Evolutionary conservation across 2,329 filamentous ascomycete species (phyloP).

Genomic region (Rhynchosporium secalis): DNA sequence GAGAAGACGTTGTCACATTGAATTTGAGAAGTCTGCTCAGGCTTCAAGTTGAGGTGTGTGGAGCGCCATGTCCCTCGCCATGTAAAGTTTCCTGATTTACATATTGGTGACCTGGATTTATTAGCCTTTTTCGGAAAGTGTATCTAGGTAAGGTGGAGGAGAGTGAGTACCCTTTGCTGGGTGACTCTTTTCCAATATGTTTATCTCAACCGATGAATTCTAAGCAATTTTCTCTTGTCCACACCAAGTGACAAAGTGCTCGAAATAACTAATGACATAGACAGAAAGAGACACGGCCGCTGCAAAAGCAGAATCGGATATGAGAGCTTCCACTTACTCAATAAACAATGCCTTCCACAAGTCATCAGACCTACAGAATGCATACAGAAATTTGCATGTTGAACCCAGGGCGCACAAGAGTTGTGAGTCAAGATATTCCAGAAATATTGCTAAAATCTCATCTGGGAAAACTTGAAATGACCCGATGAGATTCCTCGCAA

Average conservation of each 20-base stretch:
- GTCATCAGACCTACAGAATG: slow-evolving; percentile 81
- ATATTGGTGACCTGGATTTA: slow-evolving; percentile 32
- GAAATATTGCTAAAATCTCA: slow-evolving; percentile 71
- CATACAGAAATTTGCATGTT: slow-evolving; percentile 84
- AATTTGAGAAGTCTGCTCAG: slow-evolving; percentile 54
- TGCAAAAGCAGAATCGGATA: neutral
- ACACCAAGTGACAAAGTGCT: neutral
- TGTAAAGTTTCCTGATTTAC: slow-evolving; percentile 37
- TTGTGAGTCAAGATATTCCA: slow-evolving; percentile 71
- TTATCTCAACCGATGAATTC: neutral
- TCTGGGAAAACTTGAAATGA: slow-evolving; percentile 71
- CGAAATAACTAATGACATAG: neutral
- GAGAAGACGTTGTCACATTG: slow-evolving; percentile 82
- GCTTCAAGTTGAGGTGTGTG: slow-evolving; percentile 65
- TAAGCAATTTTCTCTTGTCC: neutral
- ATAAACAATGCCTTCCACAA: slow-evolving; percentile 86
- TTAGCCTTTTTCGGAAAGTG: slow-evolving; percentile 13
- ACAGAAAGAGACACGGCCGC: neutral
- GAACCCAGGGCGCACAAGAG: slow-evolving; percentile 66
- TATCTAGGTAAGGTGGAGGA: neutral
- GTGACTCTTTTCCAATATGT: neutral
- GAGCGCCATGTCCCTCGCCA: slow-evolving; percentile 88
- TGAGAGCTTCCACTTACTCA: slow-evolving; percentile 62
- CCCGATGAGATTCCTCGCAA: slow-evolving; percentile 68
- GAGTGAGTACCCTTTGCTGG: neutral